Base-by-base conservation (phyloP, 352 stramenopile species). In the Phytophthora nicotianae region DNA sequence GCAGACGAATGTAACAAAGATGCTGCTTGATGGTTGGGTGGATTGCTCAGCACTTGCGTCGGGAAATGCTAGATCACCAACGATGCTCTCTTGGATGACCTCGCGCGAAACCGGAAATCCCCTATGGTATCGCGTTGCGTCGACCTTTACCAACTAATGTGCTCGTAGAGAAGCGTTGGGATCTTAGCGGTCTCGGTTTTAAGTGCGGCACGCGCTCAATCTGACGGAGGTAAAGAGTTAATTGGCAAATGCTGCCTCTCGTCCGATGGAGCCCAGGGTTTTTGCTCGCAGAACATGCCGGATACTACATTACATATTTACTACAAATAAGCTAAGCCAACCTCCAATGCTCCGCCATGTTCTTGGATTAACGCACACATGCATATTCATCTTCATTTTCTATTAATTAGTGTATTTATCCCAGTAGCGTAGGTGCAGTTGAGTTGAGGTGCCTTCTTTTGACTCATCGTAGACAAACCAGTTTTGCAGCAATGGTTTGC, bases 1-100 rank as follows among this genome's bases (percentile, higher is more conserved):
- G 58, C 58, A 60, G 43, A 62, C 50, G 37, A 67, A 46, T 47
- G 37, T 29, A 45, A 62, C 60, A 68, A 53, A 68, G 46, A 68
- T 53, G 26, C 45, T 11, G 38, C 52, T n/a, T 37, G 21, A 21
- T 47, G 49, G 20, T 33, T 35, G 14, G 24, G 26, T 63, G 47
- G 59, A 68, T 68, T 68, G 52, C 60, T 68, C 43, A 68, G 13
- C n/a, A 16, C 54, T 42, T 29, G 33, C 32, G 32, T 46, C 23
- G 32, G 33, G 55, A 17, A 8, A 33, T 33, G 5, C 27, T 29
- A n/a, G n/a, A n/a, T n/a, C 24, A 29, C 7, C 50, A 35, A 41
- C 37, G 20, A 53, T 52, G 19, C 51, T 56, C 19, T 47, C 29
- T 51, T 42, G 58, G 37, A 33, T 61, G 58, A 56, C 40, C 16